A percentile compares a stretch with the other conserved stretches of the same genome.
These are phyloP conservation scores for Calonectria henricotiae DNA, from an alignment of 2,329 filamentous ascomycete genomes.

Conservation along the genomic window DNA sequence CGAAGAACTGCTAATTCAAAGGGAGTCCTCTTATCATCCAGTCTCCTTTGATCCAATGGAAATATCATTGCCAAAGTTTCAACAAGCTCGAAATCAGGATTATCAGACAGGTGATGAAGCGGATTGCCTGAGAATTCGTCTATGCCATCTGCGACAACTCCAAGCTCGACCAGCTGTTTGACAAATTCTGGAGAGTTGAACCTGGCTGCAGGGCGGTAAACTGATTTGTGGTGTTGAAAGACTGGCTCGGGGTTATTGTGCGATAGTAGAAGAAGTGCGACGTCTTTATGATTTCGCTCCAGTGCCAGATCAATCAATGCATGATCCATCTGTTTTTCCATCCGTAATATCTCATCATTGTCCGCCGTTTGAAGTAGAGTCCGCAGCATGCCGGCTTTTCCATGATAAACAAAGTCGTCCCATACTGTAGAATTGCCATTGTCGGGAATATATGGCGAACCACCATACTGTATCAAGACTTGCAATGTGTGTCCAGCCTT, in stretches of 20 bases:
- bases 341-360: not conserved
- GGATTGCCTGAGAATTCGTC: not conserved
- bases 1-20: not conserved
- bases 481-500: not conserved
- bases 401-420: not conserved
- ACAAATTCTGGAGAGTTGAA: constrained; percentile 1
- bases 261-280: not conserved
- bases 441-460: not conserved
- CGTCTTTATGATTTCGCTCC: not conserved
- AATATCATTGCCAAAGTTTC: not conserved
- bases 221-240: not conserved
- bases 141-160: not conserved
- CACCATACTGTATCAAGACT: not conserved
- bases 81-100: not conserved
- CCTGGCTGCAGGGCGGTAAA: not conserved
- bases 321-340: not conserved
- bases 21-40: not conserved
- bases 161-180: not conserved
- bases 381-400: not conserved
- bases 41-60: not conserved
- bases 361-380: not conserved
- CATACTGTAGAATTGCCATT: not conserved
- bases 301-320: not conserved
- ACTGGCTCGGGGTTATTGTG: not conserved
- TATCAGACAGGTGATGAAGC: not conserved